Evolutionary conservation across 352 stramenopile species (phyloP).

Genomic region (Phytopythium helicoides): DNA sequence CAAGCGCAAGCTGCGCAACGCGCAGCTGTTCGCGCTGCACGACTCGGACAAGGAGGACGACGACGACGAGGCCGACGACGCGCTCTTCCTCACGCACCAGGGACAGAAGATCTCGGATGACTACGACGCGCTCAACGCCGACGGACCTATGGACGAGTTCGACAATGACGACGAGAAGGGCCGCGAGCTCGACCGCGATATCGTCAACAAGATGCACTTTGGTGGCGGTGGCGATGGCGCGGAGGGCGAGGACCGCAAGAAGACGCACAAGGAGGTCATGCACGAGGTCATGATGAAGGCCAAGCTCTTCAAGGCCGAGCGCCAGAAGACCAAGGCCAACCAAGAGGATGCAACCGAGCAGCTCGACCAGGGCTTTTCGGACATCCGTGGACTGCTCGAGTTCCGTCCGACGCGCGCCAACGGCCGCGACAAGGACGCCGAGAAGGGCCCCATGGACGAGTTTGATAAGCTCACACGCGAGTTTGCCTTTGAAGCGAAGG

Average conservation of each 20-base stretch:
- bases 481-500: constrained; percentile 91
- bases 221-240: constrained; percentile 44
- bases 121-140: constrained; percentile 60
- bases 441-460: constrained; percentile 77
- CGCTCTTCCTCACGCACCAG: constrained; percentile 74
- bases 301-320: constrained; percentile 88
- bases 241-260: constrained; percentile 40
- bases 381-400: constrained; percentile 61
- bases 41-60: constrained; percentile 77
- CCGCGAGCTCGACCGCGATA: constrained; percentile 70
- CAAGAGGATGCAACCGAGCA: constrained; percentile 79
- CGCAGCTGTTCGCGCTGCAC: constrained; percentile 66
- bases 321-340: constrained; percentile 81
- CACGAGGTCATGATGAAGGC: constrained; percentile 91
- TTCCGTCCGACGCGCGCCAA: constrained; percentile 77
- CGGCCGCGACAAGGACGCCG: constrained; percentile 50
- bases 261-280: constrained; percentile 89
- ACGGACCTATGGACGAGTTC: constrained; percentile 56
- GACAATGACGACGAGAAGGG: constrained; percentile 69
- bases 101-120: constrained; percentile 71
- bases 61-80: constrained; percentile 41
- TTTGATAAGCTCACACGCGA: constrained; percentile 83
- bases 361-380: constrained; percentile 71
- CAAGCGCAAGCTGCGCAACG: constrained; percentile 84
- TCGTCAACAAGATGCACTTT: constrained; percentile 87